Evolutionary conservation across 2,329 filamentous ascomycete species (phyloP), one percentile per base, ranked within the genome.

Genomic region (Tolypocladium tropicale): DNA sequence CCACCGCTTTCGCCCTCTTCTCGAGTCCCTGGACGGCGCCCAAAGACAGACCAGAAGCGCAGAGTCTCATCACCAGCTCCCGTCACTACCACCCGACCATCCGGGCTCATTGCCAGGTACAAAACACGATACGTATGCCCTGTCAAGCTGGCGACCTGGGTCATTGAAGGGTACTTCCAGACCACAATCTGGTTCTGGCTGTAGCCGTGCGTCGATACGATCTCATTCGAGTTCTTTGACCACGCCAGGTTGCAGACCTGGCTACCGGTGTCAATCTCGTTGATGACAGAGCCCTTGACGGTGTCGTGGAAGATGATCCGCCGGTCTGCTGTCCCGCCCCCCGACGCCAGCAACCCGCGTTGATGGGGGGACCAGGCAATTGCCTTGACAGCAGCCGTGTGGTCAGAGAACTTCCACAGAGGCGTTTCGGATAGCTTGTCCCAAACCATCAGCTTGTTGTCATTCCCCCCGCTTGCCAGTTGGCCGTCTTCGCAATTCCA

Each of bases 231-330:
- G 71, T 96, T 96, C 68, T 95, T 95, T 21, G 88, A 94, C 92
- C 95, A 99, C 4, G 92, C 89, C 48, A 99, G 78, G 67, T 99
- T 99, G 75, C 94, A 99, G n/a, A 99, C 94, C 71, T 99, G 94
- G 65, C 90, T 96, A 53, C 94, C 94, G 0, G 94, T 99, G 68
- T 99, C 94, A 59, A 97, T 85, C 69, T 95, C 92, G 68, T 90
- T 93, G 67, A 90, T 83, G 54, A 86, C 77, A 0, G 83, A 80
- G 5, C 90, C 91, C n/a, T 88, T 88, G 25, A 89, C 77, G 0
- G 94, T 99, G 69, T 99, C 95, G 83, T 95, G 95, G 72, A 99
- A 99, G 63, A 96, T 95, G 72, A 99, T 99, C 34, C 91, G 88
- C 55, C 94, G 84, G 71, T 99, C 94, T 25, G 92, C 94, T 3